These are phyloP conservation scores for Phytophthora sp. DNA, from an alignment of 352 stramenopile genomes.

Conservation along the genomic window DNA sequence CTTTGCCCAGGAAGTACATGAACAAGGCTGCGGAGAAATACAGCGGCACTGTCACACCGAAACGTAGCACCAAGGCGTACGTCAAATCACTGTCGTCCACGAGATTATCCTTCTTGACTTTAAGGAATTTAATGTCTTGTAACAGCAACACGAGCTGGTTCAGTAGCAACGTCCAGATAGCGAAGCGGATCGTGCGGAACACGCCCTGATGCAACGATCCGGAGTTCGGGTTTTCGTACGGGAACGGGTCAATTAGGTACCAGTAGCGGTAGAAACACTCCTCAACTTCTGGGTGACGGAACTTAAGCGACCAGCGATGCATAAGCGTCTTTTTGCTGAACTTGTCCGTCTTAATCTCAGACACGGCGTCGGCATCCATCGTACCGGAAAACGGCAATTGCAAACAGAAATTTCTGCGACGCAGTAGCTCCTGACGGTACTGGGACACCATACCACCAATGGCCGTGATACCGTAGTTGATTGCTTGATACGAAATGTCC, in stretches of 20 bases:
- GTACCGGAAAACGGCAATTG: conserved; percentile 77
- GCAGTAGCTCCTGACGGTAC: conserved; percentile 80
- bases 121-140: conserved; percentile 83
- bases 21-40: conserved; percentile 73
- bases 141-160: conserved; percentile 78
- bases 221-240: conserved; percentile 84
- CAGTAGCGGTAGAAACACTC: conserved; percentile 85
- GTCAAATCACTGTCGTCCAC: conserved; percentile 61
- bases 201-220: conserved; percentile 74
- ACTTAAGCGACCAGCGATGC: conserved; percentile 71
- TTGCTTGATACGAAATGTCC: conserved; percentile 81
- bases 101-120: conserved; percentile 59
- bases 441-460: conserved; percentile 88
- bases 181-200: conserved; percentile 79
- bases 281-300: conserved; percentile 75
- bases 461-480: conserved; percentile 83
- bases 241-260: conserved; percentile 88
- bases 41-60: conserved; percentile 75
- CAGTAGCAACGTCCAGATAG: conserved; percentile 69
- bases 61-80: conserved; percentile 67
- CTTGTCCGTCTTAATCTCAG: conserved; percentile 71
- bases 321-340: conserved; percentile 76
- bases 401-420: conserved; percentile 79
- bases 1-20: conserved; percentile 81
- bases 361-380: conserved; percentile 65